Evolutionary conservation across 805 yeast genomes (phyloP), one percentile per base, ranked within the genome.

Genomic region (Blastobotrys robertii): DNA sequence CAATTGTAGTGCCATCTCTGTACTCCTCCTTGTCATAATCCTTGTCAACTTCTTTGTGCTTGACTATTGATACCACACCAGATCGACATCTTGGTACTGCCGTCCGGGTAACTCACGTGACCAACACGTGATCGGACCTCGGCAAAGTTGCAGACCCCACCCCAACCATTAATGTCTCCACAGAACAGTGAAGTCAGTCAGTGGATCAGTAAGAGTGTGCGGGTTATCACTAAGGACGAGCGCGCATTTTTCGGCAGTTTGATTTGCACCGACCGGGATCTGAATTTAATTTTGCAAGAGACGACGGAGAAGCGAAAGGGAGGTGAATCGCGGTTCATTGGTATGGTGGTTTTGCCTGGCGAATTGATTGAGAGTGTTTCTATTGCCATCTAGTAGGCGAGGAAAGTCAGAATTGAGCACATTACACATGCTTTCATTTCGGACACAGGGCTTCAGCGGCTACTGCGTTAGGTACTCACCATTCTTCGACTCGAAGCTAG

Each of bases 391-490:
- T 53, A 48, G 42, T 52, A 51, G 31, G 44, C 12, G 25, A 11
- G 9, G 15, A 11, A 28, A 32, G n/a, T 3, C 10, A 34, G n/a
- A 37, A 22, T 11, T 41, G 9, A 12, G 13, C 12, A 16, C n/a
- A 15, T 10, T 31, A 31, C 10, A 13, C 12, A 84, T 87, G 95
- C 69, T 85, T 13, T 67, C 79, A 2, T 86, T 69, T 59, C 68
- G 84, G 51, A 84, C 94, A 19, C 64, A 67, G 12, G 95, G 95
- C 0, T 86, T 75, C 62, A 82, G 86, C 57, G 97, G 97, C 11
- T 85, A 85, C 58, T 80, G 81, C 0, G 82, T 87, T 11, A 81
- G 81, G 54, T 92, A 90, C 66, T 86, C 96, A 0, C 97, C 97
- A 1, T 90, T 79, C 55, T 84, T 77, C 53, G 97, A 90, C 62